phyloP scores from a whole-genome alignment of 192 early-diverging fungal genomes.

The Helicostylum pulchrum region DNA sequence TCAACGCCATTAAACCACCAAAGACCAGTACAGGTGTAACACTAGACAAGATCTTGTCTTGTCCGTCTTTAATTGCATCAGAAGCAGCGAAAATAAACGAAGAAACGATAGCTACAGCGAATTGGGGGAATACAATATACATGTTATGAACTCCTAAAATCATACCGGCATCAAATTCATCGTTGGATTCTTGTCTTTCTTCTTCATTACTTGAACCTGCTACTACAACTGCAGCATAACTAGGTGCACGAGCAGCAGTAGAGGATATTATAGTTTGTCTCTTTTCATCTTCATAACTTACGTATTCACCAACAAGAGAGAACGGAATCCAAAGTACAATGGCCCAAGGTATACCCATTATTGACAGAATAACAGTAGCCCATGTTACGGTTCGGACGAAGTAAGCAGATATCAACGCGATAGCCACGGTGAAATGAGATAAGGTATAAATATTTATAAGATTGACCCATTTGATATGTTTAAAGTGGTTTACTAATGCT shows the following conservation, averaged over 20 bases:
- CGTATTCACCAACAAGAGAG: constrained; percentile 79
- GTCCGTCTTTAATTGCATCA: constrained; percentile 19
- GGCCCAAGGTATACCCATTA: constrained; percentile 84
- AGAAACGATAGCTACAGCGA: constrained; percentile 71
- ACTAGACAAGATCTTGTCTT: constrained; percentile 12
- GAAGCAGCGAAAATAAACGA: constrained; percentile 61
- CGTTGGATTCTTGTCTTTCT: neutral
- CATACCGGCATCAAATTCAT: constrained; percentile 53
- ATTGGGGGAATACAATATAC: constrained; percentile 92
- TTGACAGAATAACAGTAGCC: constrained; percentile 69
- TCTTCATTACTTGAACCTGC: neutral
- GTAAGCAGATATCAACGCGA: constrained; percentile 65
- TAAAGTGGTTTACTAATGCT: constrained; percentile 35
- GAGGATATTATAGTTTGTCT: constrained; percentile 6
- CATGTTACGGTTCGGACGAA: constrained; percentile 50
- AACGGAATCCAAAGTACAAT: constrained; percentile 93
- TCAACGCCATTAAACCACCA: constrained; percentile 61
- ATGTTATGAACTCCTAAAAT: constrained; percentile 93
- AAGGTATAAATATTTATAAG: constrained; percentile 66
- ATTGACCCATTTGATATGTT: constrained; percentile 33
- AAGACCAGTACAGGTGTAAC: constrained; percentile 66
- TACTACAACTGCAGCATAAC: neutral
- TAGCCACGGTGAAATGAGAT: constrained; percentile 64
- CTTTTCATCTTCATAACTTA: constrained; percentile 47
- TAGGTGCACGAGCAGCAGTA: neutral